phyloP scores from a whole-genome alignment of 2,329 filamentous ascomycete species.

The Fusarium xylarioides region DNA sequence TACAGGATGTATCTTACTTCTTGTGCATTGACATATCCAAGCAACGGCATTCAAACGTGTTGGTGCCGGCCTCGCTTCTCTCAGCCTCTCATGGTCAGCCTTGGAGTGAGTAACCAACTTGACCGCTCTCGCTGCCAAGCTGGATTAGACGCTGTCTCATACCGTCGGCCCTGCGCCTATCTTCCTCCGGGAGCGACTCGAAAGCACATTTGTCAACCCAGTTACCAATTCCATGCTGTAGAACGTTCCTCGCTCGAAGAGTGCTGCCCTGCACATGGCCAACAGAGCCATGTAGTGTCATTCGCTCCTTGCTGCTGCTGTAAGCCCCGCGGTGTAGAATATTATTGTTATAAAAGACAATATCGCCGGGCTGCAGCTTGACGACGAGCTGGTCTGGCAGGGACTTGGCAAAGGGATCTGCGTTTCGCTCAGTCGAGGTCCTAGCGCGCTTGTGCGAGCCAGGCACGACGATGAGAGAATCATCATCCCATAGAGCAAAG shows the following conservation, averaged over 20 bases:
- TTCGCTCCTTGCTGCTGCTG: conserved; percentile 64
- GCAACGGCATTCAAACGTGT: conserved; percentile 18
- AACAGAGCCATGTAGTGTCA: conserved; percentile 78
- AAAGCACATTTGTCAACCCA: conserved; percentile 72
- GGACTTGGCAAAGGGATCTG: conserved; percentile 69
- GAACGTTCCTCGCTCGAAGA: conserved; percentile 73
- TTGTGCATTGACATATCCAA: background rate
- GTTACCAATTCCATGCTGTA: conserved; percentile 76
- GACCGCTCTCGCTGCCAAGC: conserved; percentile 67
- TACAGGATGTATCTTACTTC: background rate
- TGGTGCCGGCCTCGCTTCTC: conserved; percentile 1
- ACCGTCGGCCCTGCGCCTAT: conserved; percentile 62
- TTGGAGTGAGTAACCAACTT: conserved; percentile 71
- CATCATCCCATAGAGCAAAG: conserved; percentile 79
- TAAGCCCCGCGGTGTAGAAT: conserved; percentile 81
- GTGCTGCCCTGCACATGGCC: conserved; percentile 65
- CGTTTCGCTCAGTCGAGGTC: conserved; percentile 73
- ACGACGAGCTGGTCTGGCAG: conserved; percentile 74
- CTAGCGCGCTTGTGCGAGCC: conserved; percentile 77
- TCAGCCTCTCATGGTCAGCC: conserved; percentile 59
- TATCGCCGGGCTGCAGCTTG: conserved; percentile 75
- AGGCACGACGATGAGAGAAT: conserved; percentile 78
- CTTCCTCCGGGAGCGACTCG: conserved; percentile 52
- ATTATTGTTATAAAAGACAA: conserved; percentile 91
- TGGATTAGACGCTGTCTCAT: conserved; percentile 72